phyloP scores from a whole-genome alignment of 1,139 yeast genomes.

The Pneumocystis oryctolagi region DNA sequence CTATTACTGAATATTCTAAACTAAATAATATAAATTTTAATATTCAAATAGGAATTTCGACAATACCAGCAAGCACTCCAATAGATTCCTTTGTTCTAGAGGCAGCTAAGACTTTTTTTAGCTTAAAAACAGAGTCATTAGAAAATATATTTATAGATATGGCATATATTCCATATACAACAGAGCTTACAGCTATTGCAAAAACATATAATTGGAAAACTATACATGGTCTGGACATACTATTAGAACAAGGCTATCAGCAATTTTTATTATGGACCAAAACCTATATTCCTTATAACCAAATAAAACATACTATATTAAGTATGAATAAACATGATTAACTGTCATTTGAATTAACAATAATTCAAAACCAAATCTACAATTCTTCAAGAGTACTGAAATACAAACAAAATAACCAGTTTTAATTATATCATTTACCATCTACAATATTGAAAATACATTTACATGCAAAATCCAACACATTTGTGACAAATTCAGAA shows the following conservation, averaged over 20 bases:
- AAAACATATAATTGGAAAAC: slow-evolving; percentile 47
- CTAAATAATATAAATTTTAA: slow-evolving; percentile 18
- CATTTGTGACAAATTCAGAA: neutral
- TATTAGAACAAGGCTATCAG: slow-evolving; percentile 79
- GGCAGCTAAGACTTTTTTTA: slow-evolving; percentile 23
- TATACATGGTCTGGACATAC: slow-evolving; percentile 79
- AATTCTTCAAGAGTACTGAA: neutral
- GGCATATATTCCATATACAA: slow-evolving; percentile 75
- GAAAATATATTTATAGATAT: slow-evolving; percentile 59
- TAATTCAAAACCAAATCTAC: neutral
- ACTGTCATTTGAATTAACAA: neutral
- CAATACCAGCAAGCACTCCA: slow-evolving; percentile 78
- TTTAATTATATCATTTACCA: neutral
- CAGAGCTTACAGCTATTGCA: slow-evolving; percentile 77
- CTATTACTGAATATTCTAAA: slow-evolving; percentile 24
- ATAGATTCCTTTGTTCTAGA: slow-evolving; percentile 40
- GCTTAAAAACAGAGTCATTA: neutral
- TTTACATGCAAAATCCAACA: neutral
- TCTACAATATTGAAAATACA: neutral
- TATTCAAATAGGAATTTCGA: slow-evolving; percentile 57
- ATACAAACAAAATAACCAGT: neutral
- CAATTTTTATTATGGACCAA: slow-evolving; percentile 78
- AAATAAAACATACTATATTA: neutral
- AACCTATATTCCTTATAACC: slow-evolving; percentile 25
- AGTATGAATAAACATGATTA: neutral